Evolutionary conservation across 805 yeast genomes (phyloP).

Genomic region (Wickerhamia fluorescens): DNA sequence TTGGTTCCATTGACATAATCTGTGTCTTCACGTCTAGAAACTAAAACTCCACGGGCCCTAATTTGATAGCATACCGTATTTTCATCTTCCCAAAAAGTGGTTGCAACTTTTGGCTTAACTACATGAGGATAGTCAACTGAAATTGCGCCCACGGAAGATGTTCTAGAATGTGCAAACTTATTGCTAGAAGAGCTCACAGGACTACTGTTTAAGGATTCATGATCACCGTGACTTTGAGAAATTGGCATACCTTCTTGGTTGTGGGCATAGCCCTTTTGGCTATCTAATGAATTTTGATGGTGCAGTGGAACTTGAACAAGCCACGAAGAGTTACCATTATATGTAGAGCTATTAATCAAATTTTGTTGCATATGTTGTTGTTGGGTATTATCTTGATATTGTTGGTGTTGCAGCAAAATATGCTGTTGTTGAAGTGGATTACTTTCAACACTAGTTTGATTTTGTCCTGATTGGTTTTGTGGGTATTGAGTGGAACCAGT

Average conservation of each 20-base stretch:
- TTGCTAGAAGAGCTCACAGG: not conserved
- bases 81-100: constrained; percentile 33
- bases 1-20: constrained; percentile 33
- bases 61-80: constrained; percentile 33
- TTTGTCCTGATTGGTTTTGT: too few species aligned
- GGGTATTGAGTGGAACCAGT: too few species aligned
- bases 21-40: constrained; percentile 30
- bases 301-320: too few species aligned
- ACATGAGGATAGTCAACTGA: constrained; percentile 11
- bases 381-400: too few species aligned
- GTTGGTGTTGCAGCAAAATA: too few species aligned
- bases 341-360: too few species aligned
- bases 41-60: constrained; percentile 23
- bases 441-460: too few species aligned
- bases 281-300: too few species aligned
- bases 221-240: not conserved
- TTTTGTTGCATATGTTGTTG: too few species aligned
- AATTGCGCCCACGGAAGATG: constrained; percentile 8
- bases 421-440: too few species aligned
- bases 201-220: not conserved
- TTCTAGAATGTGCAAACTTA: constrained; percentile 8
- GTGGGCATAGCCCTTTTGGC: too few species aligned
- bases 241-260: not conserved
- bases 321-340: too few species aligned
- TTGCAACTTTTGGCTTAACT: constrained; percentile 26